These are phyloP conservation scores for Botrytis cinerea DNA, from an alignment of 2,329 filamentous ascomycete genomes.

Conservation along the genomic window DNA sequence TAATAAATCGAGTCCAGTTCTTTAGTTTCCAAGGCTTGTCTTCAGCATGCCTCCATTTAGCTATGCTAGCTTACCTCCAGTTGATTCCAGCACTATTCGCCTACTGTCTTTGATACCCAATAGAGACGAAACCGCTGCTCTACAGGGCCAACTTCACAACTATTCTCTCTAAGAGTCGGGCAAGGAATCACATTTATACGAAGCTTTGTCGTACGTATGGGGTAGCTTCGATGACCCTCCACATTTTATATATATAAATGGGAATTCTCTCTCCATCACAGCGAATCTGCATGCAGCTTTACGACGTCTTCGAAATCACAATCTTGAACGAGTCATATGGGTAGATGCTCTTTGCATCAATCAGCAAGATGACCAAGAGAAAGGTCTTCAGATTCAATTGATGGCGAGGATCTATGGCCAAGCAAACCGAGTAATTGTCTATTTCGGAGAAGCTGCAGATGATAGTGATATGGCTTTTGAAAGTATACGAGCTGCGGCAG, in stretches of 20 bases:
- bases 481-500: slow-evolving; percentile 18
- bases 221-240: slow-evolving; percentile 18
- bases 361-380: slow-evolving; percentile 16
- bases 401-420: slow-evolving; percentile 29
- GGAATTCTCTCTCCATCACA: slow-evolving; percentile 6
- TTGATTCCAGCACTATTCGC: neutral
- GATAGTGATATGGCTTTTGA: slow-evolving; percentile 20
- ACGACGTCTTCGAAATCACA: slow-evolving; percentile 22
- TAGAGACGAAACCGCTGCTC: neutral
- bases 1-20: neutral
- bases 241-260: slow-evolving; percentile 17
- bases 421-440: slow-evolving; percentile 27
- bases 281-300: slow-evolving; percentile 23
- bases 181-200: slow-evolving; percentile 13
- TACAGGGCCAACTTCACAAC: neutral
- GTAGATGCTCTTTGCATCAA: slow-evolving; percentile 23
- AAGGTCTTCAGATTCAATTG: slow-evolving; percentile 20
- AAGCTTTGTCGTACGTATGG: slow-evolving; percentile 25
- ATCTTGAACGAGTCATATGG: slow-evolving; percentile 13
- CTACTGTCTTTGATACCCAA: neutral
- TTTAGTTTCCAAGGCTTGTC: neutral
- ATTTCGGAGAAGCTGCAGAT: slow-evolving; percentile 26
- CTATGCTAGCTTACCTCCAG: neutral
- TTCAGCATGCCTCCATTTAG: neutral
- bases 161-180: slow-evolving; percentile 6